Evolutionary conservation across 2,329 filamentous ascomycete genomes (phyloP).

Genomic region (Scedosporium aurantiacum): DNA sequence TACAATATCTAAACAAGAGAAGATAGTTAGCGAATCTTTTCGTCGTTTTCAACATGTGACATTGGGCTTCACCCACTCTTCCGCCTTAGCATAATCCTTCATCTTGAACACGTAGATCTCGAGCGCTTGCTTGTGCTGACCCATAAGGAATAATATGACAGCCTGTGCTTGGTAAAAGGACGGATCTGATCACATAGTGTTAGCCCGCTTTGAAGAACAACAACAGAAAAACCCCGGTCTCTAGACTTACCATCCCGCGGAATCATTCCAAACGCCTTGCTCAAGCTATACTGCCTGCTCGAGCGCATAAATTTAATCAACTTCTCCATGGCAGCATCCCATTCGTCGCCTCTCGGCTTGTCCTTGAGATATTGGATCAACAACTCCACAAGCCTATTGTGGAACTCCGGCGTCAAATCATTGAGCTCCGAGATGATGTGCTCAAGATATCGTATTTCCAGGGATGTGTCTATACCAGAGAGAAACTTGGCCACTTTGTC

Average conservation of each 20-base stretch:
- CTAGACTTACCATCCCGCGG: slow-evolving; percentile 61
- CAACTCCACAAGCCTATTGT: slow-evolving; percentile 70
- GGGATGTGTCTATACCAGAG: slow-evolving; percentile 51
- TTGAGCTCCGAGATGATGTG: slow-evolving; percentile 82
- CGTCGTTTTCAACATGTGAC: slow-evolving; percentile 21
- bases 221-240: not conserved
- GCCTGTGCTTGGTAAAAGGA: slow-evolving; percentile 83
- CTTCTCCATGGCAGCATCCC: slow-evolving; percentile 49
- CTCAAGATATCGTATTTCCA: slow-evolving; percentile 77
- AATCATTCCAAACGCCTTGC: slow-evolving; percentile 65
- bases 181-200: slow-evolving; percentile 45
- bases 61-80: slow-evolving; percentile 56
- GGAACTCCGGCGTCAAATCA: slow-evolving; percentile 75
- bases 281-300: slow-evolving; percentile 71
- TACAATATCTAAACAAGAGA: slow-evolving; percentile 55
- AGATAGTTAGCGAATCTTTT: slow-evolving; percentile 6
- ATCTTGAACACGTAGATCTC: slow-evolving; percentile 97
- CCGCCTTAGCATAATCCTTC: slow-evolving; percentile 75
- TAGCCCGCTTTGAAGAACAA: not conserved
- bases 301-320: slow-evolving; percentile 65
- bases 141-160: slow-evolving; percentile 88
- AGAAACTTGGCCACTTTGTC: slow-evolving; percentile 67
- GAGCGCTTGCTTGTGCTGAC: slow-evolving; percentile 87
- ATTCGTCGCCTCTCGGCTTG: slow-evolving; percentile 33
- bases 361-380: slow-evolving; percentile 46